phyloP scores from a whole-genome alignment of 179 eudicot species.

The Heliamphora pulchella region DNA sequence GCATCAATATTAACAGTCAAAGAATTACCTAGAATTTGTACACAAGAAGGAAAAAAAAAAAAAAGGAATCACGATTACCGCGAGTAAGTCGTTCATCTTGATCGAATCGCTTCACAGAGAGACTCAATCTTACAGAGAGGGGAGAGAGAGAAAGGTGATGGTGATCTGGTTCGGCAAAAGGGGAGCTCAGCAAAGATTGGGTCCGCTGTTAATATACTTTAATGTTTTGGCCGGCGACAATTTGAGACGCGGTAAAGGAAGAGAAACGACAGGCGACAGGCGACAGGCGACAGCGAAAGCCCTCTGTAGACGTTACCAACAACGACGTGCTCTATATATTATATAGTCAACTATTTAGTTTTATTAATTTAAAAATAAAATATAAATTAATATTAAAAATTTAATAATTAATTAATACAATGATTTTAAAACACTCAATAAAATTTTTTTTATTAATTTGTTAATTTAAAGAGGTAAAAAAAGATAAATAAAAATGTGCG shows the following conservation, averaged over 20 bases:
- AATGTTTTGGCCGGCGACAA: slow-evolving; percentile 2
- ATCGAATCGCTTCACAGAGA: neutral
- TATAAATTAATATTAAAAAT: no score
- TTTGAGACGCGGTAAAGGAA: neutral
- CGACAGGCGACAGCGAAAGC: no score
- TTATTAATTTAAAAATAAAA: no score
- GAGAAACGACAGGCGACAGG: neutral
- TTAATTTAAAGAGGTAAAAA: no score
- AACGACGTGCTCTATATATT: no score
- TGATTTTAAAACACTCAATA: no score
- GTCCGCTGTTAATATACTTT: neutral
- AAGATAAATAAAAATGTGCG: no score
- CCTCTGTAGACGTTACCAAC: no score
- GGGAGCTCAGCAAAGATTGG: neutral
- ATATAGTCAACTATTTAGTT: no score
- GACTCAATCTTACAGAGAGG: slow-evolving; percentile 12
- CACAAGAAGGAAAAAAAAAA: neutral
- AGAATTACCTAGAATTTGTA: neutral
- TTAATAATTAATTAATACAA: no score
- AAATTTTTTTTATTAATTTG: no score
- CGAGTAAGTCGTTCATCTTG: slow-evolving; percentile 42
- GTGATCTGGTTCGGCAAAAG: neutral
- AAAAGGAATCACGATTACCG: slow-evolving; percentile 23
- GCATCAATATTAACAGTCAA: neutral
- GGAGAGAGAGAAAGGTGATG: neutral